These are phyloP conservation scores for Fusarium sp. DNA, from an alignment of 2,329 filamentous ascomycete genomes.

Conservation along the genomic window DNA sequence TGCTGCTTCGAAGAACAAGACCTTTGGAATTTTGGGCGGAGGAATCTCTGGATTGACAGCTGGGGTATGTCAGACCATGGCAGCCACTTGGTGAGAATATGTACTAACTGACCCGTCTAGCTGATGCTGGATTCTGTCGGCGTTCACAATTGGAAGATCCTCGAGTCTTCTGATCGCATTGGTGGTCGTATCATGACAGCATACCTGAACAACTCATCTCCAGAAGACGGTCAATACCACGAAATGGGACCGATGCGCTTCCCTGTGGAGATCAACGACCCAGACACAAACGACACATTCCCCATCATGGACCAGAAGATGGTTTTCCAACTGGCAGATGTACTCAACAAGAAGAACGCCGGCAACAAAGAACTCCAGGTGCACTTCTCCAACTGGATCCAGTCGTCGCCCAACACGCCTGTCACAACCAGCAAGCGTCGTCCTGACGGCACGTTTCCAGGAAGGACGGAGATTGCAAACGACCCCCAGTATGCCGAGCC, in stretches of 20 bases:
- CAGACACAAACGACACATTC: conserved; percentile 62
- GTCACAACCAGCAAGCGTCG: conserved; percentile 27
- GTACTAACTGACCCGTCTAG: fast-evolving
- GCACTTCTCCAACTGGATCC: conserved; percentile 71
- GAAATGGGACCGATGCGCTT: conserved; percentile 74
- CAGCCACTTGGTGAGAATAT: background rate
- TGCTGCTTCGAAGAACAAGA: conserved; percentile 36
- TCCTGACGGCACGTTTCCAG: conserved; percentile 43
- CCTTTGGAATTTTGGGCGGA: conserved; percentile 49
- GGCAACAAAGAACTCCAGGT: conserved; percentile 58
- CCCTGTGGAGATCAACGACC: conserved; percentile 61
- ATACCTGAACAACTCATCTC: conserved; percentile 51
- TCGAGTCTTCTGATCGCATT: conserved; percentile 53
- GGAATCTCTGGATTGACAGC: conserved; percentile 47
- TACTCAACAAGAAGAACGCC: conserved; percentile 67
- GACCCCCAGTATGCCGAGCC: conserved; percentile 30
- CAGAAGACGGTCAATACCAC: conserved; percentile 35
- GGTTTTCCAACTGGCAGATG: conserved; percentile 69
- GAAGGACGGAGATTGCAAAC: conserved; percentile 37
- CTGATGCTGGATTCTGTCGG: conserved; percentile 50
- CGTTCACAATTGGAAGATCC: conserved; percentile 55
- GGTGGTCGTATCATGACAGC: conserved; percentile 56
- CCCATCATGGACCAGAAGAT: conserved; percentile 71
- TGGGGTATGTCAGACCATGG: too few relatives aligned
- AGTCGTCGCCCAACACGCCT: conserved; percentile 43